Evolutionary conservation across 345 rosid genomes (phyloP).

Genomic region (Sonneratia caseolaris): DNA sequence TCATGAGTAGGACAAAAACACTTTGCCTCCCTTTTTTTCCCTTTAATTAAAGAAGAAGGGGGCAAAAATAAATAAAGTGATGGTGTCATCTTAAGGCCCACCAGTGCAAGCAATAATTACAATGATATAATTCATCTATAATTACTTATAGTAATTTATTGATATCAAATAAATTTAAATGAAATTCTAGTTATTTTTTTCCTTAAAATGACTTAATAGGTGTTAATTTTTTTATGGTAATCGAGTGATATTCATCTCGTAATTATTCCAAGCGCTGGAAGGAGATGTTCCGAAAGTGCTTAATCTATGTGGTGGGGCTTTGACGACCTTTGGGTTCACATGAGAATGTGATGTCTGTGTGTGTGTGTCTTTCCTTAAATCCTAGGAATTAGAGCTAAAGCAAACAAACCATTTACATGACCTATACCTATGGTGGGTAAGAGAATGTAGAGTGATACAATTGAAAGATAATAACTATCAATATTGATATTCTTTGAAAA

Average conservation of each 20-base stretch:
- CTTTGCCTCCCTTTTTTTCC: conserved; percentile 9
- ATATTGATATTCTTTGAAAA: no score
- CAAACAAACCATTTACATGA: neutral
- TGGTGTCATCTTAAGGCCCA: conserved; percentile 18
- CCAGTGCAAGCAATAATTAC: no score
- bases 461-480: no score
- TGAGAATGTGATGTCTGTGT: neutral
- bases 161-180: no score
- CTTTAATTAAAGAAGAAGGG: neutral
- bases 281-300: conserved; percentile 16
- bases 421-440: no score
- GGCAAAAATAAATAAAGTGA: conserved; percentile 3
- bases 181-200: no score
- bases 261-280: conserved; percentile 10
- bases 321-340: conserved; percentile 16
- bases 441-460: no score
- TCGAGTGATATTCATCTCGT: no score
- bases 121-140: no score
- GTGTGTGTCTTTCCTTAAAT: neutral
- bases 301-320: conserved; percentile 8
- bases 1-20: conserved; percentile 43
- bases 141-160: no score
- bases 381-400: neutral
- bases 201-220: no score
- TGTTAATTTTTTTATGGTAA: no score